Percentiles rank a stretch among this genome's conserved stretches.
These are phyloP conservation scores for Rhododendron ferrugineum DNA, from an alignment of 148 eudicot genomes.

Conservation along the genomic window DNA sequence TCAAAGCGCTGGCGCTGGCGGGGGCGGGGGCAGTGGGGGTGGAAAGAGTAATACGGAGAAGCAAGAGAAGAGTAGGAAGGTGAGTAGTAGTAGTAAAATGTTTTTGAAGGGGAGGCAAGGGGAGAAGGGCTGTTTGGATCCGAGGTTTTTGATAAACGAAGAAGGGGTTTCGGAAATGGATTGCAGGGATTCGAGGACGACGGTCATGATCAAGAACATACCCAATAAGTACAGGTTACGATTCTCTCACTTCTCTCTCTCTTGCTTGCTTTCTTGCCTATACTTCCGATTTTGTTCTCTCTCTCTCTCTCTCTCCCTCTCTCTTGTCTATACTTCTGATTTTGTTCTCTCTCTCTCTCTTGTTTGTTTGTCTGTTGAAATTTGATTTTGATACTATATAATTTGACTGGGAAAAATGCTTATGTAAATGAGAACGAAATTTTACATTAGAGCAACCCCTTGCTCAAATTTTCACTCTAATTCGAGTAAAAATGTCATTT, in stretches of 20 bases:
- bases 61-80: neutral
- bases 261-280: neutral
- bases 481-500: no score
- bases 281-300: neutral
- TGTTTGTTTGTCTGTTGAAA: no score
- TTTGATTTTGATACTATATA: no score
- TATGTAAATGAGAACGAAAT: no score
- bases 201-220: constrained; percentile 95
- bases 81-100: neutral
- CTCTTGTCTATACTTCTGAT: no score
- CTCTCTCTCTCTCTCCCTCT: no score
- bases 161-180: constrained; percentile 43
- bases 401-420: no score
- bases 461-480: no score
- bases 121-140: constrained; percentile 41
- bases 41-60: neutral
- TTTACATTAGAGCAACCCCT: no score
- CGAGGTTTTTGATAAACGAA: constrained; percentile 69
- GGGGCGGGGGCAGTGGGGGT: no score
- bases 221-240: constrained; percentile 91
- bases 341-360: no score
- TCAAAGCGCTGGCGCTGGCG: no score
- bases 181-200: constrained; percentile 66
- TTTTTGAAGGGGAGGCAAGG: constrained; percentile 37
- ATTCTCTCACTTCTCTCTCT: neutral